Conservation (phyloP, 371 early-diverging fungal genomes). For the Syncephalastrum monosporum region DNA sequence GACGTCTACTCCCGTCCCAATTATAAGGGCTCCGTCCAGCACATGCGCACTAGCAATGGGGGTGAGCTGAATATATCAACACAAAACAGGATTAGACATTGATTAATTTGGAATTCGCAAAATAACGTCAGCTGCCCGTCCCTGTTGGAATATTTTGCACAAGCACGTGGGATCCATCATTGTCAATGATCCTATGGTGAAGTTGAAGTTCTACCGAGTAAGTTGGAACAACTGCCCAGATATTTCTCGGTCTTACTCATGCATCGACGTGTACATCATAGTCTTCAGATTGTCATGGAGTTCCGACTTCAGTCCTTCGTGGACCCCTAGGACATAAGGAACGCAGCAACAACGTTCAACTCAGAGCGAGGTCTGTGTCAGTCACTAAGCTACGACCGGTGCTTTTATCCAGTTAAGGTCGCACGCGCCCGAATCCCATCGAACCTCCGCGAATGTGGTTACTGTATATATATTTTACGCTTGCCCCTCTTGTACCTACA, state of each 20-base stretch:
- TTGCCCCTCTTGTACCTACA: too few relatives aligned
- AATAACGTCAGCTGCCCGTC: neutral
- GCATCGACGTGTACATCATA: neutral
- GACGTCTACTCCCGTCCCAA: slow-evolving; percentile 14
- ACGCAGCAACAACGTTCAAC: slow-evolving; percentile 4
- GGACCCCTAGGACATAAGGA: slow-evolving; percentile 5
- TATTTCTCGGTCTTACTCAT: neutral
- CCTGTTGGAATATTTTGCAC: slow-evolving; percentile 12
- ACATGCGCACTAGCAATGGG: slow-evolving; percentile 11
- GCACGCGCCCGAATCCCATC: neutral
- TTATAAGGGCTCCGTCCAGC: slow-evolving; percentile 14
- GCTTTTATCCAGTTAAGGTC: neutral
- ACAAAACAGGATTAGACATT: neutral
- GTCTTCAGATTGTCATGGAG: slow-evolving; percentile 13
- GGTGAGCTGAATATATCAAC: neutral
- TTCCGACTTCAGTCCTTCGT: slow-evolving; percentile 1
- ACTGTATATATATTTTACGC: too few relatives aligned
- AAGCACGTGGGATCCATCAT: slow-evolving; percentile 10
- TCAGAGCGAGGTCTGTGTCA: slow-evolving; percentile 12
- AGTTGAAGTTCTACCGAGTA: slow-evolving; percentile 12
- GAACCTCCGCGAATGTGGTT: neutral
- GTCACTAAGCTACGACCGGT: slow-evolving; percentile 11
- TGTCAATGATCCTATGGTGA: slow-evolving; percentile 17
- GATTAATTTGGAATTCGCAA: neutral
- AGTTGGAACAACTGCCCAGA: neutral